Percentiles rank a stretch among this genome's conserved stretches.
These are phyloP conservation scores for Hygrophoropsis aurantiaca DNA, from an alignment of 768 basidiomycete genomes.

Conservation along the genomic window DNA sequence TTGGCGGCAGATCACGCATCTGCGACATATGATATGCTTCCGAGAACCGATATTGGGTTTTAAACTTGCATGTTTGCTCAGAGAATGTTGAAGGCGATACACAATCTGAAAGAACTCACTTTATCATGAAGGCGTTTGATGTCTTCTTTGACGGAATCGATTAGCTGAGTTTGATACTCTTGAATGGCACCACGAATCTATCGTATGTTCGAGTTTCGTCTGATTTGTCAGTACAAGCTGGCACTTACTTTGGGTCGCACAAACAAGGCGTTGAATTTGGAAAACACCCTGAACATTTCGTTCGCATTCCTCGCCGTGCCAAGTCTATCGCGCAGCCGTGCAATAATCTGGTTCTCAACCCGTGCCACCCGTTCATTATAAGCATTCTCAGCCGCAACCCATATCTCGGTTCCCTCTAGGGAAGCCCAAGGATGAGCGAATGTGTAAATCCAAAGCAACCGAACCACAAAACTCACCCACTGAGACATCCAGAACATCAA, in stretches of 20 bases:
- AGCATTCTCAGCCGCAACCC: slow-evolving; percentile 95
- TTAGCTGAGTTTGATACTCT: slow-evolving; percentile 98
- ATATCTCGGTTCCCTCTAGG: slow-evolving; percentile 93
- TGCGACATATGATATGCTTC: slow-evolving; percentile 98
- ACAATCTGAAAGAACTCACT: slow-evolving; percentile 34
- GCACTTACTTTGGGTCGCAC: slow-evolving; percentile 85
- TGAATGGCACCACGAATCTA: slow-evolving; percentile 97
- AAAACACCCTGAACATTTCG: slow-evolving; percentile 99
- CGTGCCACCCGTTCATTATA: slow-evolving; percentile 97
- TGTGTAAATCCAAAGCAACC: slow-evolving; percentile 3
- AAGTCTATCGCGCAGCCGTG: slow-evolving; percentile 84
- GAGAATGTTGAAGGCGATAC: neutral
- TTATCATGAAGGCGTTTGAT: slow-evolving; percentile 95
- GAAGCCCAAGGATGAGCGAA: neutral
- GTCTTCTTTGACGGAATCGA: slow-evolving; percentile 98
- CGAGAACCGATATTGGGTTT: slow-evolving; percentile 92
- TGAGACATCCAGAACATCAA: slow-evolving; percentile 94
- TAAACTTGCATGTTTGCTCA: slow-evolving; percentile 67
- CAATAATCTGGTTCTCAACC: slow-evolving; percentile 98
- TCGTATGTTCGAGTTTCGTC: neutral
- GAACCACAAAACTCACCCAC: slow-evolving; percentile 54
- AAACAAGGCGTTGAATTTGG: slow-evolving; percentile 96
- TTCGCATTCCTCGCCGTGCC: slow-evolving; percentile 97
- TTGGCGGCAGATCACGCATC: slow-evolving; percentile 97
- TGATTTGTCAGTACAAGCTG: neutral